These are phyloP conservation scores for Phylloporus sp. DNA, from an alignment of 768 basidiomycete genomes.

Conservation along the genomic window DNA sequence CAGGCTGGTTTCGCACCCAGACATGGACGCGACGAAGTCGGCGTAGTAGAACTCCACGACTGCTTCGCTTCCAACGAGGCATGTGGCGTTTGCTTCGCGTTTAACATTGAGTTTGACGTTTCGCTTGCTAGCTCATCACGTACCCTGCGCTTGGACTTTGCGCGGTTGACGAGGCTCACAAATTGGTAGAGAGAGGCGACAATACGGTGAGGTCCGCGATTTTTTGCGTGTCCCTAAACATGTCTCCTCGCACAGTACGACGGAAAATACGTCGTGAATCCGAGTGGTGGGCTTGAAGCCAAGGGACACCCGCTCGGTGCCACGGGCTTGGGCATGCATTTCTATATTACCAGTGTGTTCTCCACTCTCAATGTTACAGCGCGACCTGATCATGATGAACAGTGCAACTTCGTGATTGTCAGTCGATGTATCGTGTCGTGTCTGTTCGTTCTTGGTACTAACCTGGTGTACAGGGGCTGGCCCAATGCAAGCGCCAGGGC, in stretches of 20 bases:
- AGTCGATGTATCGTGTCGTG: background rate
- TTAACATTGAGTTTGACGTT: background rate
- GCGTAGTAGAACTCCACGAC: constrained; percentile 84
- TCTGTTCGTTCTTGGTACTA: background rate
- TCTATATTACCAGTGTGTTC: constrained; percentile 71
- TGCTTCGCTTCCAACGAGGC: constrained; percentile 85
- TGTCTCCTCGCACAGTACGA: constrained; percentile 51
- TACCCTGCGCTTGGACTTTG: constrained; percentile 81
- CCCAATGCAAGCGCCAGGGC: constrained; percentile 74
- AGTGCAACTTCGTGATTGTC: constrained; percentile 78
- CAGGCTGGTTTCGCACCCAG: constrained; percentile 67
- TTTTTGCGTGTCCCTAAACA: background rate
- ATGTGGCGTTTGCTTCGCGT: constrained; percentile 4
- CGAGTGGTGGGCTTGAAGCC: constrained; percentile 83
- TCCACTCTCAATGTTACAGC: background rate
- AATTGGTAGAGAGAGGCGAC: constrained; percentile 69
- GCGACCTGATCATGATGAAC: constrained; percentile 1
- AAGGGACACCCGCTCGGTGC: constrained; percentile 86
- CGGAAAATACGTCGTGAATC: constrained; percentile 81
- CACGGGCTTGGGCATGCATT: constrained; percentile 83
- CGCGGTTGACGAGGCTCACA: constrained; percentile 60
- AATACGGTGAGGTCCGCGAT: constrained; percentile 57
- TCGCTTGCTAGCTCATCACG: constrained; percentile 56
- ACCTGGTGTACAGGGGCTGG: constrained; percentile 58
- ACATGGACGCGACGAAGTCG: constrained; percentile 64